Percentiles rank a stretch among this genome's conserved stretches.
Evolutionary conservation across 2,329 filamentous ascomycete genomes (phyloP).

Genomic region (Monilinia fructicola): DNA sequence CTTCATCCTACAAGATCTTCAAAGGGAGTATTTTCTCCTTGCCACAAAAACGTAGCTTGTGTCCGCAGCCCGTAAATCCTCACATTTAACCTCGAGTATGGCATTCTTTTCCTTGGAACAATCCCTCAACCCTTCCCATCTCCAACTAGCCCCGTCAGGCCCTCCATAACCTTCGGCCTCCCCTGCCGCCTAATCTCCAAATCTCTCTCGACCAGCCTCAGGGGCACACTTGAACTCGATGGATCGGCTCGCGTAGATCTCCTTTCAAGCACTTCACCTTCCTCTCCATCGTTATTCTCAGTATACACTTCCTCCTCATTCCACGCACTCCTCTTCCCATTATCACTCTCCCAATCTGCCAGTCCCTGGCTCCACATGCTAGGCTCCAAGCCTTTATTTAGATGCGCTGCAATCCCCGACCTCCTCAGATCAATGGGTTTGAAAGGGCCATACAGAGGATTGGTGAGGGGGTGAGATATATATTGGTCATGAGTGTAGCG

Average conservation of each 20-base stretch:
- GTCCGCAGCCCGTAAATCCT: neutral
- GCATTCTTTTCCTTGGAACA: neutral
- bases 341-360: constrained; percentile 39
- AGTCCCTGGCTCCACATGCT: constrained; percentile 33
- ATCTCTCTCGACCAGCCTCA: constrained; percentile 24
- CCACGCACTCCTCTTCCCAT: constrained; percentile 21
- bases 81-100: neutral
- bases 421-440: constrained; percentile 26
- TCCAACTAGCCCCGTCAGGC: constrained; percentile 4
- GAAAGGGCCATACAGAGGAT: constrained; percentile 38
- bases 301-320: neutral
- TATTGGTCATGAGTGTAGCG: constrained; percentile 26
- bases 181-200: neutral
- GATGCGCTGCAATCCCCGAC: constrained; percentile 32
- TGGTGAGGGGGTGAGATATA: constrained; percentile 28
- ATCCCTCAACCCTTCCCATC: neutral
- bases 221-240: constrained; percentile 22
- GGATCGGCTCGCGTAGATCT: neutral
- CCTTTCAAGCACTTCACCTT: neutral
- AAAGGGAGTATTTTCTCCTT: neutral
- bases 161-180: constrained; percentile 15
- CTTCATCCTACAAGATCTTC: neutral
- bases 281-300: neutral
- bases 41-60: neutral
- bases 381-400: constrained; percentile 28